These are phyloP conservation scores for Pleurotus giganteus DNA, from an alignment of 768 basidiomycete species.

Conservation along the genomic window DNA sequence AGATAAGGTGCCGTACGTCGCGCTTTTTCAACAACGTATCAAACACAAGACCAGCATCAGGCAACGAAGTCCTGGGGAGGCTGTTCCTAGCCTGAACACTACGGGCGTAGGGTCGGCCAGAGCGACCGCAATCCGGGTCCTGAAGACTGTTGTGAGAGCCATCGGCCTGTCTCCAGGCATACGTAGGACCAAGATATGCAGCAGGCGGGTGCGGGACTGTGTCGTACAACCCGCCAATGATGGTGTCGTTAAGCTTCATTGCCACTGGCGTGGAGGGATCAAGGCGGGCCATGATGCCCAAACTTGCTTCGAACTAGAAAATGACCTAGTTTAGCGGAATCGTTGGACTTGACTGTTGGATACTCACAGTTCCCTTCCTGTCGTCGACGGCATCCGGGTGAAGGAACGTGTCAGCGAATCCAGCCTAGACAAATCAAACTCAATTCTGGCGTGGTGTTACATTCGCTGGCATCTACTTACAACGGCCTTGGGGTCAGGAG, in stretches of 20 bases:
- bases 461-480: constrained; percentile 14
- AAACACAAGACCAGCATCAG: constrained; percentile 60
- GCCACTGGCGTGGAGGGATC: constrained; percentile 17
- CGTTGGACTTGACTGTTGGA: neutral
- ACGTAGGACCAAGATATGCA: constrained; percentile 30
- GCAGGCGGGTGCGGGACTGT: constrained; percentile 54
- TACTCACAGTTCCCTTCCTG: constrained; percentile 30
- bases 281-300: constrained; percentile 26
- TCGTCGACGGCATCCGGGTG: constrained; percentile 42
- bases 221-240: constrained; percentile 47
- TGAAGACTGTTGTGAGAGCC: constrained; percentile 48
- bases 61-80: constrained; percentile 40
- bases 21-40: constrained; percentile 52
- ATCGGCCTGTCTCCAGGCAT: constrained; percentile 44
- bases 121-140: constrained; percentile 45
- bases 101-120: constrained; percentile 51
- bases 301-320: constrained; percentile 25
- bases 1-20: constrained; percentile 32
- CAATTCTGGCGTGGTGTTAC: neutral
- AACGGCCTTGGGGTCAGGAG: constrained; percentile 20
- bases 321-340: neutral
- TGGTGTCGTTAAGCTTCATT: constrained; percentile 20
- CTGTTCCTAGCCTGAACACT: constrained; percentile 45
- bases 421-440: constrained; percentile 18
- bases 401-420: constrained; percentile 24